These are phyloP conservation scores for Alternaria angustiovoidea DNA, from an alignment of 2,329 filamentous ascomycete genomes.

Conservation along the genomic window DNA sequence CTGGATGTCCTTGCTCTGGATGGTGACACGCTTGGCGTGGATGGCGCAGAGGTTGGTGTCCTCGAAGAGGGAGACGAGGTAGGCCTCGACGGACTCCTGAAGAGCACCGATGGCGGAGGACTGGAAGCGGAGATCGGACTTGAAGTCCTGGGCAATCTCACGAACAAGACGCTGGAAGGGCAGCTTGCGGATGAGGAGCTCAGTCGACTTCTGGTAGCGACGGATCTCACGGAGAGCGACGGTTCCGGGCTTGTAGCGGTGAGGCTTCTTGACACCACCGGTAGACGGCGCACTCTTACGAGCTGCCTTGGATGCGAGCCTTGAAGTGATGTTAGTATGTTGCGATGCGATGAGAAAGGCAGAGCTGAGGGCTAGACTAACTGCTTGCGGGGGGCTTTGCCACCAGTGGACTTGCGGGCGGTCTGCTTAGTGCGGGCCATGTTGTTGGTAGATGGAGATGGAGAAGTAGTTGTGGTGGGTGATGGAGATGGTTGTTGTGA, in stretches of 20 bases:
- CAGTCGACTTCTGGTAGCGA: slow-evolving; percentile 86
- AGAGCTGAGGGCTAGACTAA: neutral
- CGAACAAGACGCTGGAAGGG: slow-evolving; percentile 82
- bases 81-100: slow-evolving; percentile 96
- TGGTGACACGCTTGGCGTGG: slow-evolving; percentile 94
- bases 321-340: neutral
- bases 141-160: slow-evolving; percentile 73
- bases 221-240: slow-evolving; percentile 91
- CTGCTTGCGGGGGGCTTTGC: slow-evolving; percentile 85
- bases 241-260: slow-evolving; percentile 68
- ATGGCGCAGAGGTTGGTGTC: slow-evolving; percentile 96
- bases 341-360: neutral
- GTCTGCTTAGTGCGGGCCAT: slow-evolving; percentile 66
- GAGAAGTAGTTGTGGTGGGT: slow-evolving; percentile 28
- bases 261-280: slow-evolving; percentile 70
- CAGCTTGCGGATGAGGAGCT: slow-evolving; percentile 82
- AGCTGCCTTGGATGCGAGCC: slow-evolving; percentile 96
- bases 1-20: slow-evolving; percentile 97
- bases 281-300: slow-evolving; percentile 81
- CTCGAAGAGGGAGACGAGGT: slow-evolving; percentile 95
- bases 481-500: slow-evolving; percentile 30
- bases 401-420: slow-evolving; percentile 68
- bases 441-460: slow-evolving; percentile 35
- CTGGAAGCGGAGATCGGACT: slow-evolving; percentile 87
- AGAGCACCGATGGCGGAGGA: slow-evolving; percentile 92